These are phyloP conservation scores for Saccharomyces hybrid DNA, from an alignment of 1,139 yeast genomes.

Conservation along the genomic window DNA sequence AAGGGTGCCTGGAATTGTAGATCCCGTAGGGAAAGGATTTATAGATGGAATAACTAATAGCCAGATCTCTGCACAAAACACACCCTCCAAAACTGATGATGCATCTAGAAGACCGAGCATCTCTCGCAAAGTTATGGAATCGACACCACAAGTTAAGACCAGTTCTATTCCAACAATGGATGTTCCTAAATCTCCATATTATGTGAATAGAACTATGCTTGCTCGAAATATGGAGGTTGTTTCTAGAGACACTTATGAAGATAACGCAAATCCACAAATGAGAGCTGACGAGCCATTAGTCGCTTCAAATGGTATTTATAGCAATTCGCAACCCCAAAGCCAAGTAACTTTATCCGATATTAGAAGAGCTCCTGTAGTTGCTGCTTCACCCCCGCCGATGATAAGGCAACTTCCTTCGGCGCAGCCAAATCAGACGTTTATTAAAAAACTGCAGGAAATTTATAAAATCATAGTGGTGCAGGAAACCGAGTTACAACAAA, in stretches of 20 bases:
- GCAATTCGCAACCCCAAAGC: not conserved
- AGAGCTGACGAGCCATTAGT: not conserved
- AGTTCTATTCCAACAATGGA: not conserved
- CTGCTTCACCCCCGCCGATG: slow-evolving; percentile 33
- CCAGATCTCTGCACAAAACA: not conserved
- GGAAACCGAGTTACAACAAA: slow-evolving; percentile 63
- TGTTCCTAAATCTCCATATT: not conserved
- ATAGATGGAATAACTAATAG: not conserved
- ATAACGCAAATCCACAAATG: not conserved
- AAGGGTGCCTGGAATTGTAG: not conserved
- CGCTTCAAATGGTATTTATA: not conserved
- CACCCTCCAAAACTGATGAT: not conserved
- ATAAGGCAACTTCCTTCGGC: not conserved
- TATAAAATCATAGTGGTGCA: slow-evolving; percentile 59
- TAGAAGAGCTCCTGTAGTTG: slow-evolving; percentile 27
- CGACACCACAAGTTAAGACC: not conserved
- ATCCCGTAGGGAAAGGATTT: not conserved
- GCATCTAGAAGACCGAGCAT: not conserved
- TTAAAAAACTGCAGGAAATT: slow-evolving; percentile 38
- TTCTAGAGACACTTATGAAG: not conserved
- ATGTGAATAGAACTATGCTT: not conserved
- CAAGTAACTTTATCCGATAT: slow-evolving; percentile 6
- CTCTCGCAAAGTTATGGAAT: not conserved
- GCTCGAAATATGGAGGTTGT: not conserved
- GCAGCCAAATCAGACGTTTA: too few relatives aligned